These are phyloP conservation scores for Epichloe gansuensis DNA, from an alignment of 2,329 filamentous ascomycete genomes.

Conservation along the genomic window DNA sequence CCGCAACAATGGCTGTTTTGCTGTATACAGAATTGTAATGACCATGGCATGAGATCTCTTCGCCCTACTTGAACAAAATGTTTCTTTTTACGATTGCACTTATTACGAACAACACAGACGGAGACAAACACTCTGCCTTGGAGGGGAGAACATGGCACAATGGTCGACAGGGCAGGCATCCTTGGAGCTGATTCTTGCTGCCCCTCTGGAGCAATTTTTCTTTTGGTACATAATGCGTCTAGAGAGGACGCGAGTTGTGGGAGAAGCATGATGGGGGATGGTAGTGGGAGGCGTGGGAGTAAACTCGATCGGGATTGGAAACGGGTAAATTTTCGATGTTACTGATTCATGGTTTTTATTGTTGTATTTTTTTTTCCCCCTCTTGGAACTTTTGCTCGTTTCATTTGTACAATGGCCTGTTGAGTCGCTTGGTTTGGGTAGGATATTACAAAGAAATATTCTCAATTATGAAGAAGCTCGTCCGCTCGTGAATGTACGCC, in stretches of 20 bases:
- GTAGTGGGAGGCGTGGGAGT: conserved; percentile 5
- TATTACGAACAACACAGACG: conserved; percentile 12
- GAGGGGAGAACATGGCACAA: conserved; percentile 2
- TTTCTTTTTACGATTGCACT: conserved; percentile 21
- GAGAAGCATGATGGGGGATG: background rate
- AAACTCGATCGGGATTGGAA: conserved; percentile 4
- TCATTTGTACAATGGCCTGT: conserved; percentile 2
- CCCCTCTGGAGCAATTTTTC: background rate
- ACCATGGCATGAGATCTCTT: conserved; percentile 14
- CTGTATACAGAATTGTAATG: conserved; percentile 25
- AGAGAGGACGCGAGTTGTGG: conserved; percentile 2
- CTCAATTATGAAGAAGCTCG: background rate
- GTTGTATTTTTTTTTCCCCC: background rate
- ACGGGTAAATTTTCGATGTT: conserved; percentile 2
- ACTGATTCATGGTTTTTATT: background rate
- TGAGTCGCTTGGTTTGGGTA: conserved; percentile 11
- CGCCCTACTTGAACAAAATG: conserved; percentile 19
- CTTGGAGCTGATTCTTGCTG: background rate
- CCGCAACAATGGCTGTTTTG: background rate
- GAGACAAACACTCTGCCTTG: background rate
- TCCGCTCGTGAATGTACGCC: background rate
- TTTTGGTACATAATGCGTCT: conserved; percentile 9
- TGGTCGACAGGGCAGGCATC: conserved; percentile 6
- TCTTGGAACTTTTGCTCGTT: background rate
- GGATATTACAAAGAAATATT: conserved; percentile 13